Evolutionary conservation across 768 basidiomycete genomes (phyloP).

Genomic region (Boletus fagicola): DNA sequence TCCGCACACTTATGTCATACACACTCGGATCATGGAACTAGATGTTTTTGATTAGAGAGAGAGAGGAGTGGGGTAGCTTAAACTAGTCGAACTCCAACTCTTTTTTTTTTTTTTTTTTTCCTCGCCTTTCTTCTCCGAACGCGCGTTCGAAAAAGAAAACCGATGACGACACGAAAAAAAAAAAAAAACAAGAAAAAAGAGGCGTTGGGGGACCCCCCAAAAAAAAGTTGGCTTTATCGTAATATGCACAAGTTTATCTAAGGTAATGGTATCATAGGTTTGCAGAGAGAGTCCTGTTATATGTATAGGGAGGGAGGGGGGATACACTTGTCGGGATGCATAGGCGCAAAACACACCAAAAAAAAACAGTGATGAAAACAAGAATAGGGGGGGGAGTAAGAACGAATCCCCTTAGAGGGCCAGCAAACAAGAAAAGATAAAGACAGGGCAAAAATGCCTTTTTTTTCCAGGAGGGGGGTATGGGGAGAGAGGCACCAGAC

Average conservation of each 20-base stretch:
- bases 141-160: neutral
- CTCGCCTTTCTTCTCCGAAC: neutral
- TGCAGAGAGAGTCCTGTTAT: neutral
- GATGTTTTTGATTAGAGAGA: neutral
- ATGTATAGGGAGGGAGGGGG: neutral
- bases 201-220: neutral
- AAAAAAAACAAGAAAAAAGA: neutral
- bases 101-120: neutral
- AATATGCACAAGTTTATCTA: constrained; percentile 17
- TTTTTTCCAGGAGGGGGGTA: neutral
- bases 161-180: too few species aligned
- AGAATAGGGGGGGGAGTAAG: neutral
- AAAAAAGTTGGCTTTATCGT: constrained; percentile 12
- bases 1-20: neutral
- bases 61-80: neutral
- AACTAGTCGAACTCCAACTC: neutral
- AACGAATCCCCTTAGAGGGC: neutral
- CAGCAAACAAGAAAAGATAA: neutral
- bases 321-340: constrained; percentile 19
- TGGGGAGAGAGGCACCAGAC: too few species aligned
- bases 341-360: neutral
- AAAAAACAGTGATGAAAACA: neutral
- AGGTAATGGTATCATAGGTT: constrained; percentile 17
- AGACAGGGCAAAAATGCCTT: neutral
- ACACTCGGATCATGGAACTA: neutral